Evolutionary conservation across 1,284 basidiomycete genomes (phyloP).

Genomic region (Tranzscheliella williamsii): DNA sequence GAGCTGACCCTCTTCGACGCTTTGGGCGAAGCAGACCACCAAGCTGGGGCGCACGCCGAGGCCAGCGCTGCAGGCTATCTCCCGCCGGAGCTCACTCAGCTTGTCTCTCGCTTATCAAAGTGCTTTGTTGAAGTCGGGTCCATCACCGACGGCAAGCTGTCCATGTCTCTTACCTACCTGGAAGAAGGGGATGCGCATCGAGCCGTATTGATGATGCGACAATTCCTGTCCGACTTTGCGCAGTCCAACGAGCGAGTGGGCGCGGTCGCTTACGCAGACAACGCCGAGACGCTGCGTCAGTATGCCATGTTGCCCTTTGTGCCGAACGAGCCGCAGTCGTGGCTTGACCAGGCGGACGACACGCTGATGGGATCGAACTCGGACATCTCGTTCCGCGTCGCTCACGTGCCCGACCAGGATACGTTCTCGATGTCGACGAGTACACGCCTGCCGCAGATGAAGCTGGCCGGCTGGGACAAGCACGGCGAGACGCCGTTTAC

Average conservation of each 20-base stretch:
- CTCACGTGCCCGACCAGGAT: slow-evolving; percentile 14
- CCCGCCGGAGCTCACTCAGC: slow-evolving; percentile 14
- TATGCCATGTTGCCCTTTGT: slow-evolving; percentile 36
- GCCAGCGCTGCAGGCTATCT: slow-evolving; percentile 1
- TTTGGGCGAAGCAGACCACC: not conserved
- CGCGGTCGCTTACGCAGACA: slow-evolving; percentile 11
- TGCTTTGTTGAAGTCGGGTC: slow-evolving; percentile 32
- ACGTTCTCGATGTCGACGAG: slow-evolving; percentile 7
- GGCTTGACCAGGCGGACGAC: slow-evolving; percentile 28
- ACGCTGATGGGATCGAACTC: slow-evolving; percentile 14
- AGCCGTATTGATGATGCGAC: slow-evolving; percentile 21
- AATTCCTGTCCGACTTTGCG: slow-evolving; percentile 12
- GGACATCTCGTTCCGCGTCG: slow-evolving; percentile 21
- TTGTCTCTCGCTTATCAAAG: slow-evolving; percentile 20
- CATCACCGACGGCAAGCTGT: slow-evolving; percentile 11
- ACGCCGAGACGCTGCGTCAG: slow-evolving; percentile 1
- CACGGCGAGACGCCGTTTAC: slow-evolving; percentile 3
- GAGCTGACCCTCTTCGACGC: slow-evolving; percentile 12
- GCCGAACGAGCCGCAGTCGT: slow-evolving; percentile 24
- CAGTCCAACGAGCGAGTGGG: slow-evolving; percentile 15
- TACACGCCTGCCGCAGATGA: slow-evolving; percentile 7
- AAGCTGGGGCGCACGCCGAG: not conserved
- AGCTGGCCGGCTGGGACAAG: slow-evolving; percentile 12
- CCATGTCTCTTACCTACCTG: slow-evolving; percentile 12
- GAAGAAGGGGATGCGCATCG: slow-evolving; percentile 16